Percentiles rank a stretch among this genome's conserved stretches.
These are phyloP conservation scores for Wickerhamomyces bovis DNA, from an alignment of 805 yeast genomes.

Conservation along the genomic window DNA sequence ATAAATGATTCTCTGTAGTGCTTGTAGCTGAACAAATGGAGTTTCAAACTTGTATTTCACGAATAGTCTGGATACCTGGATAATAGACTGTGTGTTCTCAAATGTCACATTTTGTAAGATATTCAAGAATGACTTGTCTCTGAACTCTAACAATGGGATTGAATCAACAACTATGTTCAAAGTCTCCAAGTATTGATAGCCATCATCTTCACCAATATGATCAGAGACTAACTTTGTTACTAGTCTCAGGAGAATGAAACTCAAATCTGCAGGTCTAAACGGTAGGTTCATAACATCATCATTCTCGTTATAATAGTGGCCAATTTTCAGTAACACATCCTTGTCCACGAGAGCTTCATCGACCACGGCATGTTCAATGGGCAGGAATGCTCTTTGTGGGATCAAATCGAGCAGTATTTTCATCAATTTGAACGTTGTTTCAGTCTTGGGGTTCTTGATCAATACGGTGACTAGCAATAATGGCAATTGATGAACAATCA, in stretches of 20 bases:
- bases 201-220: conserved; percentile 15
- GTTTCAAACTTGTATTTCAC: conserved; percentile 23
- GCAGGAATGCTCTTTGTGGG: conserved; percentile 59
- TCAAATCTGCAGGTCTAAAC: conserved; percentile 37
- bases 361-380: conserved; percentile 38
- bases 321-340: conserved; percentile 25
- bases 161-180: conserved; percentile 34
- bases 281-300: conserved; percentile 31
- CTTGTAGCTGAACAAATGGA: conserved; percentile 19
- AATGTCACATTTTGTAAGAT: conserved; percentile 16
- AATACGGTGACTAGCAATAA: conserved; percentile 49
- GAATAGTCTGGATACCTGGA: conserved; percentile 27
- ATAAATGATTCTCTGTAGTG: conserved; percentile 12
- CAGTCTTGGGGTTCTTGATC: conserved; percentile 16
- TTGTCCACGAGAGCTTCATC: conserved; percentile 10
- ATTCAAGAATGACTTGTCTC: conserved; percentile 28
- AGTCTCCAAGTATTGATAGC: conserved; percentile 29
- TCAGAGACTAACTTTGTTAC: conserved; percentile 23
- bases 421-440: conserved; percentile 35
- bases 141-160: conserved; percentile 38
- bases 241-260: conserved; percentile 33
- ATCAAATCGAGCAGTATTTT: conserved; percentile 43
- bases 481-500: conserved; percentile 72
- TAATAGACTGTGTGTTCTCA: conserved; percentile 10
- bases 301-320: conserved; percentile 28